Conservation (phyloP, 164 flowering plant genomes). For the Aristolochia contorta region DNA sequence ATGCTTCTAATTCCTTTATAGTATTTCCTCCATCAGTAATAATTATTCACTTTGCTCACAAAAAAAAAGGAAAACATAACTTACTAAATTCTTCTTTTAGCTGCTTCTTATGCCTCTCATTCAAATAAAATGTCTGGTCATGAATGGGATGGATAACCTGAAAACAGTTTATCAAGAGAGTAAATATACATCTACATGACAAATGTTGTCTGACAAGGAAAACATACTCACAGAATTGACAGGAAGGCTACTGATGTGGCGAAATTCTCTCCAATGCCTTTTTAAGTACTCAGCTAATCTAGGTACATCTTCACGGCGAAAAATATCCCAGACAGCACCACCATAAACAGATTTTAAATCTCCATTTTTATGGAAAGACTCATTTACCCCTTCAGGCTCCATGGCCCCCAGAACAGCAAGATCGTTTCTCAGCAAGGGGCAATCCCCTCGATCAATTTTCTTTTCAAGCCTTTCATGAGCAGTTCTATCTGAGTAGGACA, state of each 20-base stretch:
- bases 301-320: conserved; percentile 76
- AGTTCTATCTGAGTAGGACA: not conserved
- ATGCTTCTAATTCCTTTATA: too few species aligned
- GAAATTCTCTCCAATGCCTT: conserved; percentile 58
- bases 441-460: conserved; percentile 1
- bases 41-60: not conserved
- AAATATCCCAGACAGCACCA: conserved; percentile 87
- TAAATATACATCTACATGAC: not conserved
- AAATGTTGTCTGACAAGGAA: not conserved
- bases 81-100: conserved; percentile 71
- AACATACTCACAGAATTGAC: conserved; percentile 37
- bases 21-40: too few species aligned
- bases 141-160: conserved; percentile 82
- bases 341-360: conserved; percentile 24
- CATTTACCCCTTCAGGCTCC: conserved; percentile 2
- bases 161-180: conserved; percentile 9
- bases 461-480: not conserved
- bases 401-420: conserved; percentile 2
- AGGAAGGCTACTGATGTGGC: conserved; percentile 42
- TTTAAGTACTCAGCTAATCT: conserved; percentile 43
- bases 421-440: conserved; percentile 8
- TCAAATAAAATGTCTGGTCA: conserved; percentile 65
- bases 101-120: conserved; percentile 51
- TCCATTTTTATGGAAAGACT: conserved; percentile 3
- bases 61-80: conserved; percentile 9